Evolutionary conservation across 2,329 filamentous ascomycete genomes (phyloP).

Genomic region (Claviceps spartinae): DNA sequence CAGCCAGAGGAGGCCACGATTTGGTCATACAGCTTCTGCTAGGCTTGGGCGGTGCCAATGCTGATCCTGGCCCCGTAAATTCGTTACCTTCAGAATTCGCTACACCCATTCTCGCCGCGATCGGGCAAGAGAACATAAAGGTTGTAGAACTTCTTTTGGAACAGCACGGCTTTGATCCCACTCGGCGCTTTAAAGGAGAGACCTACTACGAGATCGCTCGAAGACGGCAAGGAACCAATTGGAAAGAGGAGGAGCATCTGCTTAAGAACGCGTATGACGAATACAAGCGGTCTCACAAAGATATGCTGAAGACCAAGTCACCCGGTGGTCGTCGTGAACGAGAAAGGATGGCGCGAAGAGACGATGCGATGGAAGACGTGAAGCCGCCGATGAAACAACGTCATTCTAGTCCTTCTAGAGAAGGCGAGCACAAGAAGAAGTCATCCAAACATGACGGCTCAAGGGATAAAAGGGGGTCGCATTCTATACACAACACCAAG

Average conservation of each 20-base stretch:
- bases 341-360: conserved; percentile 26
- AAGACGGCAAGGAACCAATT: conserved; percentile 70
- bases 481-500: conserved; percentile 26
- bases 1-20: conserved; percentile 82
- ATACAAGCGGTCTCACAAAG: conserved; percentile 40
- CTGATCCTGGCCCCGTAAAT: conserved; percentile 54
- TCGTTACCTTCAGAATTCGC: conserved; percentile 55
- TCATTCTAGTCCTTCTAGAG: conserved; percentile 34
- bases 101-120: conserved; percentile 87
- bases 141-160: conserved; percentile 70
- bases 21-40: conserved; percentile 70
- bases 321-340: conserved; percentile 29
- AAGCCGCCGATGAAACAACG: conserved; percentile 29
- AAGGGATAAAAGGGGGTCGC: conserved; percentile 34
- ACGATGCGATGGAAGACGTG: conserved; percentile 31
- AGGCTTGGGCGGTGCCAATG: conserved; percentile 50
- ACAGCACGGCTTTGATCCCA: conserved; percentile 70
- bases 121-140: conserved; percentile 75
- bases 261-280: conserved; percentile 64
- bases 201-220: conserved; percentile 81
- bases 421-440: conserved; percentile 33
- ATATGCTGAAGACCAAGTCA: conserved; percentile 34
- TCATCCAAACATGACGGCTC: conserved; percentile 27
- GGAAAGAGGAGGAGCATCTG: conserved; percentile 76
- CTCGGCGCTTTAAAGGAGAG: conserved; percentile 59